Base-by-base conservation (phyloP, 2,329 filamentous ascomycete genomes). In the Camptophora hylomeconis region DNA sequence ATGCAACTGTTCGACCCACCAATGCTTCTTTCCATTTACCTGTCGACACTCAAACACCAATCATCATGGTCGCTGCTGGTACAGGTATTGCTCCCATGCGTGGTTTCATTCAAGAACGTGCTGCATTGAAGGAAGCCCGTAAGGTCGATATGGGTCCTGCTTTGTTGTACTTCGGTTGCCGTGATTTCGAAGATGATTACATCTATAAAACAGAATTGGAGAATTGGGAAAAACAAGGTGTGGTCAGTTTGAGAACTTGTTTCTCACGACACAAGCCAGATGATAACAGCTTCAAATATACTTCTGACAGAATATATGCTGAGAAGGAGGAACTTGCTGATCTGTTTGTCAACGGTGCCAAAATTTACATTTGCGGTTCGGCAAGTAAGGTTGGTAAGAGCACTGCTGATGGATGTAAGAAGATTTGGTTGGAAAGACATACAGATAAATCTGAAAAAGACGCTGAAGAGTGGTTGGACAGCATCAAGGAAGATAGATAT, bases 281-380 rank as follows among this genome's bases (percentile, higher is more conserved):
- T 31, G 63, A 63, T 0, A 11, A 28, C 10, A 48, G 59, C 6
- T 69, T 63, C 0, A 56, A 56, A 34, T 60, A 69, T 34, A 62
- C 70, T 2, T 64, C 68, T 37, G 63, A 71, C 25, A 47, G 58
- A 6, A 40, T 71, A 32, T 58, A 57, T 36, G 50, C 53, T 17
- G 61, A 69, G 11, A 45, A 57, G 0, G 47, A 53, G n/a, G 57
- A 65, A 7, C 44, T 65, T 2, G 42, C 56, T 5, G 47, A 54
- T 17, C 37, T 69, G 14, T 67, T 63, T 34, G 51, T 57, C 0
- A 38, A 49, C 7, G 63, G 61, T 0, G 65, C 72, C 0, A 67
- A 66, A 44, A 52, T 77, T 1, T 80, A 69, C 41, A 63, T 79
- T 2, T 81, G 76, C 45, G 75, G 76, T 4, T 69, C 67, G 21